Base-by-base conservation (phyloP, 2,329 filamentous ascomycete species). In the Epichloe uncinata region DNA sequence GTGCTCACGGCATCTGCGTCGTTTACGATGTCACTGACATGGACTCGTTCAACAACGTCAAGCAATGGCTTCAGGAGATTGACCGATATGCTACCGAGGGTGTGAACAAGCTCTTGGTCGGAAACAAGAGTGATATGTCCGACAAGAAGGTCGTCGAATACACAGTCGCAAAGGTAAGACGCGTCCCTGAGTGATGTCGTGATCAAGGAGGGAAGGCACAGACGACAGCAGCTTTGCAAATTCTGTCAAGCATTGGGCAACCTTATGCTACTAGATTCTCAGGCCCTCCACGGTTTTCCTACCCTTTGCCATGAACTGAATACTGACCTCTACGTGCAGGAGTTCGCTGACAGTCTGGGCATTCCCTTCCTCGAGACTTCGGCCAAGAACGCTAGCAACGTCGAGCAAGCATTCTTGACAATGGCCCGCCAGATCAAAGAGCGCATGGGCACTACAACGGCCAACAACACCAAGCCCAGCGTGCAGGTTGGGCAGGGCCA, bases 61-160 rank as follows among this genome's bases (percentile, higher is more conserved):
- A 98, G 86, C 93, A 98, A 79, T 98, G 93, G 93, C 82, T 98
- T 55, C 93, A 98, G 72, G 93, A 98, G 76, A 98, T 98, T 63
- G 93, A 98, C 76, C 84, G 93, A 69, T 97, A 98, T 66, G 93
- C 93, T 61, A 98, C 93, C 60, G 93, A 98, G 74, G 93, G 93
- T 58, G 93, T 98, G 66, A 98, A 98, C 82, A 98, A 98, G 81
- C 80, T 98, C 58, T 83, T 98, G 55, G 91, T 98, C 55, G 93
- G 93, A 66, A 98, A 98, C 85, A 98, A 98, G 85, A 95, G 89
- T 73, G 93, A 98, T 86, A 97, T 98, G 89, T 83, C 91, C 53
- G 93, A 98, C 75, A 98, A 98, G 86, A 98, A 97, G 79, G 93
- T 97, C 40, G 93, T 98, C 55, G 93, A 98, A 72, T 98, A 98